phyloP scores from a whole-genome alignment of 805 yeast species.

The Lachancea lanzarotensis region DNA sequence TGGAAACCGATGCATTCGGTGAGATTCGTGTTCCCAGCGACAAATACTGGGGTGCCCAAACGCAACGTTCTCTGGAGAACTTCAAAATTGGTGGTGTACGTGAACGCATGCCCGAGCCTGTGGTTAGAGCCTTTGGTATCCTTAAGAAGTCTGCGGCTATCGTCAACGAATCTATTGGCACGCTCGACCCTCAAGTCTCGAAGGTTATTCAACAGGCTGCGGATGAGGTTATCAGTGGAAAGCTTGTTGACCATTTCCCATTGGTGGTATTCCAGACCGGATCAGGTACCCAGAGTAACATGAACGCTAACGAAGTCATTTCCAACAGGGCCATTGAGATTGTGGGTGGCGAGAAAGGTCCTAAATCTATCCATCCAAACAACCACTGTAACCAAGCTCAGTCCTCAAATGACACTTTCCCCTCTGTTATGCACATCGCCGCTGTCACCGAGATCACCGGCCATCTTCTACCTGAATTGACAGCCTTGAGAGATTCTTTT shows the following conservation, averaged over 20 bases:
- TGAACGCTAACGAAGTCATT: conserved; percentile 98
- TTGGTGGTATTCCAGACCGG: conserved; percentile 98
- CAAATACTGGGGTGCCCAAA: conserved; percentile 97
- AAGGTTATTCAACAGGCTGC: conserved; percentile 89
- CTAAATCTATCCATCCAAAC: conserved; percentile 93
- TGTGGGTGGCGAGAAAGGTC: conserved; percentile 86
- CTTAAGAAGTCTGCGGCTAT: conserved; percentile 92
- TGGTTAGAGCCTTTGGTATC: conserved; percentile 86
- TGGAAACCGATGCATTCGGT: conserved; percentile 94
- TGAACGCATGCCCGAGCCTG: conserved; percentile 87
- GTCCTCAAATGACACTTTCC: conserved; percentile 98
- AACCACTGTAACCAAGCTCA: conserved; percentile 98
- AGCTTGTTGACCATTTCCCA: conserved; percentile 91
- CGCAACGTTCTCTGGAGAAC: conserved; percentile 87
- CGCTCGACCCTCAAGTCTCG: conserved; percentile 76
- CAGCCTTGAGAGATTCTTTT: conserved; percentile 70
- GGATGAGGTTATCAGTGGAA: conserved; percentile 89
- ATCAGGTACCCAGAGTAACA: conserved; percentile 96
- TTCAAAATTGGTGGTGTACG: conserved; percentile 92
- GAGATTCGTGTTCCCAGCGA: conserved; percentile 84
- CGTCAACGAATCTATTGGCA: conserved; percentile 77
- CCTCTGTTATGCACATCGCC: conserved; percentile 99
- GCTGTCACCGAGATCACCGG: conserved; percentile 83
- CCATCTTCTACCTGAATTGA: conserved; percentile 73
- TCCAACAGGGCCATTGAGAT: conserved; percentile 97